Evolutionary conservation across 495 filamentous ascomycete genomes (phyloP).

Genomic region (Symbiotaphrina buchneri): DNA sequence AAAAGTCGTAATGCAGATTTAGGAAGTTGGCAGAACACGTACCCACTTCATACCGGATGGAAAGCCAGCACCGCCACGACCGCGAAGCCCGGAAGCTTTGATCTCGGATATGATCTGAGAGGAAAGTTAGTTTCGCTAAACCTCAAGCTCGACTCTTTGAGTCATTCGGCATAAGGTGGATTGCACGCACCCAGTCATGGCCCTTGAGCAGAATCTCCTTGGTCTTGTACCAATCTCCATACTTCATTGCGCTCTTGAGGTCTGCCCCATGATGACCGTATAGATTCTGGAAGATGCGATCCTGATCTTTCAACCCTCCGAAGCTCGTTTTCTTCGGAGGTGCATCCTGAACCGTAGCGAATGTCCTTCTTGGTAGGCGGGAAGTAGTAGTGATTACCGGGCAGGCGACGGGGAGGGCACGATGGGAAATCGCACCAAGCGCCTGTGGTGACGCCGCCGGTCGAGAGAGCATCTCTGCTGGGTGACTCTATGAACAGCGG

Average conservation of each 20-base stretch:
- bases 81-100: constrained; percentile 86
- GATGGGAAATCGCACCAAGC: constrained; percentile 29
- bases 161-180: constrained; percentile 5
- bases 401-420: constrained; percentile 24
- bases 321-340: constrained; percentile 48
- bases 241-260: constrained; percentile 87
- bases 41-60: constrained; percentile 99
- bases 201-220: constrained; percentile 96
- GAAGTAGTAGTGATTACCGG: constrained; percentile 12
- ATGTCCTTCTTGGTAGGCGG: constrained; percentile 31
- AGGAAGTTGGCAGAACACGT: constrained; percentile 13
- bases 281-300: constrained; percentile 96
- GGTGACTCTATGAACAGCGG: too few relatives aligned
- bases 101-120: constrained; percentile 77
- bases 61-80: constrained; percentile 92
- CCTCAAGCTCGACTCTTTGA: constrained; percentile 6
- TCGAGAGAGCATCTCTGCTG: constrained; percentile 19
- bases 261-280: constrained; percentile 83
- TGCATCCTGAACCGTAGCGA: constrained; percentile 80
- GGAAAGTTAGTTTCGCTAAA: constrained; percentile 1
- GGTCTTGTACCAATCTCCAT: constrained; percentile 97
- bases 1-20: constrained; percentile 2
- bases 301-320: constrained; percentile 81
- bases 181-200: constrained; percentile 57
- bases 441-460: constrained; percentile 17